Conservation (phyloP, 2,329 filamentous ascomycete genomes). For the Fusarium aywerte region DNA sequence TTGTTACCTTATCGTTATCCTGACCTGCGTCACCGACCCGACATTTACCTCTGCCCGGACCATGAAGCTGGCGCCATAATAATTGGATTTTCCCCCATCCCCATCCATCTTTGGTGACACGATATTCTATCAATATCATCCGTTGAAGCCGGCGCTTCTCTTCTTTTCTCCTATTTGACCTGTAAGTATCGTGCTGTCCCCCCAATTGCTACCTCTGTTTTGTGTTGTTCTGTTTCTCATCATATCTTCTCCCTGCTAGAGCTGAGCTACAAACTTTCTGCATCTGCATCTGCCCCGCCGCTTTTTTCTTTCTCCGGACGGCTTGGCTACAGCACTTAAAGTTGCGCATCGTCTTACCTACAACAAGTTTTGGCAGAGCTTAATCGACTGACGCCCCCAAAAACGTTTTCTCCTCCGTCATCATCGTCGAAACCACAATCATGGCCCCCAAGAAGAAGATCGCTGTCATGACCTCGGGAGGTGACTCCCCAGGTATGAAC, state of each 20-base stretch:
- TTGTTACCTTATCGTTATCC: conserved; percentile 12
- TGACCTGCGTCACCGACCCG: conserved; percentile 41
- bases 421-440: conserved; percentile 42
- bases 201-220: conserved; percentile 5
- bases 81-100: conserved; percentile 41
- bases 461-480: conserved; percentile 93
- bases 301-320: conserved; percentile 42
- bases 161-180: conserved; percentile 25
- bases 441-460: conserved; percentile 73
- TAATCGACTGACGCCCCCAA: conserved; percentile 30
- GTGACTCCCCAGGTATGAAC: conserved; percentile 96
- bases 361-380: conserved; percentile 44
- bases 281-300: conserved; percentile 46
- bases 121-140: conserved; percentile 43
- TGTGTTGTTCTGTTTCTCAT: conserved; percentile 39
- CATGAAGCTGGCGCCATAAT: conserved; percentile 47
- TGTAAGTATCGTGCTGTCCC: conserved; percentile 25
- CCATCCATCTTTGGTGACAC: conserved; percentile 39
- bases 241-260: conserved; percentile 40
- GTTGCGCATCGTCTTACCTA: conserved; percentile 35
- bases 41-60: conserved; percentile 17
- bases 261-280: conserved; percentile 33
- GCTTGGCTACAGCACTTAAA: conserved; percentile 1
- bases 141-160: conserved; percentile 25
- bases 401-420: conserved; percentile 20